Evolutionary conservation across 768 basidiomycete species (phyloP).

Genomic region (Rhizopogon rudus): DNA sequence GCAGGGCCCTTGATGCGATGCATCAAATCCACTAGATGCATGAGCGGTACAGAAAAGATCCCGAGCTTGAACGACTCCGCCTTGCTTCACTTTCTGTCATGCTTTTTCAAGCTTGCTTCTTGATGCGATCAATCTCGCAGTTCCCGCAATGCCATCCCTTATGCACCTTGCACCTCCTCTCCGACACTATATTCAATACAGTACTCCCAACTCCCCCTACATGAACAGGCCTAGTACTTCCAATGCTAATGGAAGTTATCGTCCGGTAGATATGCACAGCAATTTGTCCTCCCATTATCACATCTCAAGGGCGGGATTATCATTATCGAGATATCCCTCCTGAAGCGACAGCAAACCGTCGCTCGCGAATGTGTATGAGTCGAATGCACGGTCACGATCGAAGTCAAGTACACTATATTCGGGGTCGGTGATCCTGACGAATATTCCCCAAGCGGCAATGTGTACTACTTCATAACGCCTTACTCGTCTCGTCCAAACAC

Average conservation of each 20-base stretch:
- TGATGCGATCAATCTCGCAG: constrained; percentile 27
- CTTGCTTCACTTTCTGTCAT: background rate
- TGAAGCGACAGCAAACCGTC: constrained; percentile 20
- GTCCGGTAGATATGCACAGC: constrained; percentile 18
- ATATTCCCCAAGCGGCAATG: too few species aligned
- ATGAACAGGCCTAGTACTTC: constrained; percentile 19
- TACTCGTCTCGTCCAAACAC: too few species aligned
- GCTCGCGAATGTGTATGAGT: background rate
- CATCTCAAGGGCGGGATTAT: constrained; percentile 8
- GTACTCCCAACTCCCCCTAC: constrained; percentile 6
- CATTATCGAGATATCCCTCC: background rate
- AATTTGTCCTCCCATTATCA: constrained; percentile 10
- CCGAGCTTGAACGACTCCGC: constrained; percentile 25
- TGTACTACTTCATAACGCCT: too few species aligned
- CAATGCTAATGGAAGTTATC: constrained; percentile 22
- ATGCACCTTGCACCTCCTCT: constrained; percentile 26
- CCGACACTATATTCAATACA: constrained; percentile 11
- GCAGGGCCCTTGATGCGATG: background rate
- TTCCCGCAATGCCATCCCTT: constrained; percentile 28
- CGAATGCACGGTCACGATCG: too few species aligned
- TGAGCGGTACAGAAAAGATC: constrained; percentile 19
- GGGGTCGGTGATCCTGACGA: too few species aligned
- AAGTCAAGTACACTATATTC: too few species aligned
- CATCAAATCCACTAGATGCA: constrained; percentile 10
- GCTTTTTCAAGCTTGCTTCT: constrained; percentile 20